Conservation (phyloP, 495 filamentous ascomycete species). For the Neurospora sp. region DNA sequence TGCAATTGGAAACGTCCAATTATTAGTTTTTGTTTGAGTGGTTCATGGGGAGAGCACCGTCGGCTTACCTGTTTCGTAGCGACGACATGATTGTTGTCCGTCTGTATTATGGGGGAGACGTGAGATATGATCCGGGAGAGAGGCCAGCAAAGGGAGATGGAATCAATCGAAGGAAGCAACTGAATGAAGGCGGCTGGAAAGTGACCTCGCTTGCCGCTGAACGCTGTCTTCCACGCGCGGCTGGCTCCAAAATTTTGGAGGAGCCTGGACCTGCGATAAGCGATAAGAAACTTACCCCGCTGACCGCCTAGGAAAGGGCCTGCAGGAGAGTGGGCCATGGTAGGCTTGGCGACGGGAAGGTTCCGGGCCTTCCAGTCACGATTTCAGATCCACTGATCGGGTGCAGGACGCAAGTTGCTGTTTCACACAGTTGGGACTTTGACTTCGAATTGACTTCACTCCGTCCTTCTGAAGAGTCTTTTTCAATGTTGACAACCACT, state of each 20-base stretch:
- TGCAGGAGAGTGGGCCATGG: background rate
- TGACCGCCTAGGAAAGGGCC: background rate
- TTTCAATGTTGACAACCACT: background rate
- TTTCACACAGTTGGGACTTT: background rate
- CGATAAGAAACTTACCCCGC: constrained; percentile 5
- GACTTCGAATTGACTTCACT: background rate
- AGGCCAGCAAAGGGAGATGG: background rate
- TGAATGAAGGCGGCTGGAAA: background rate
- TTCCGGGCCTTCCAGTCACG: background rate
- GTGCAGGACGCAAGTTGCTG: background rate
- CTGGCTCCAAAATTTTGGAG: constrained; percentile 11
- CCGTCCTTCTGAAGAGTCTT: background rate
- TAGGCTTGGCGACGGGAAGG: background rate
- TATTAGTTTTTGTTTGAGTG: constrained; percentile 3
- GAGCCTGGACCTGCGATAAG: constrained; percentile 7
- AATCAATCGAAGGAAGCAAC: background rate
- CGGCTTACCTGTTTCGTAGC: constrained; percentile 20
- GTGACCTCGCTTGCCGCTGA: background rate
- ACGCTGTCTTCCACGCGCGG: background rate
- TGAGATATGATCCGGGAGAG: background rate
- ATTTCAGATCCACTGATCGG: background rate
- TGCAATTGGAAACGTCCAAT: background rate
- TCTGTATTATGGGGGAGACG: background rate
- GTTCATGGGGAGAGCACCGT: background rate
- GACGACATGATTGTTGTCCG: constrained; percentile 17